Base-by-base conservation (phyloP, 768 basidiomycete species). In the Chalciporus sphaerocephalus region DNA sequence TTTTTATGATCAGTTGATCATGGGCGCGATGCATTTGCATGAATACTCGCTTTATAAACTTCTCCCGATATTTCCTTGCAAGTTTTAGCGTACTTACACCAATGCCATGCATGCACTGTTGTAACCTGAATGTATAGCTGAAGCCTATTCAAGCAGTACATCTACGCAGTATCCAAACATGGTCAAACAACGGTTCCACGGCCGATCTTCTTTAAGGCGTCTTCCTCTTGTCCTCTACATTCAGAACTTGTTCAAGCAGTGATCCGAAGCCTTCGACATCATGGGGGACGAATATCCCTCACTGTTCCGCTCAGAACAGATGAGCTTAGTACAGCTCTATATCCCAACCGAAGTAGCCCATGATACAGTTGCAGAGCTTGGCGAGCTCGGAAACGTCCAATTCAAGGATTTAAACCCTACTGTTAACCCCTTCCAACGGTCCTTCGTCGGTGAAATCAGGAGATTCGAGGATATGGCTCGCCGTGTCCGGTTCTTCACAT, bases 261-360 rank as follows among this genome's bases (percentile, higher is more conserved):
- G 23, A 16, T 46, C 38, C 28, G 12, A 38, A 20, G 44, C 39
- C 33, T 42, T 40, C 25, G 30, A 21, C 6, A 47, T 23, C 23
- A 91, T 89, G 87, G 75, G 78, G 57, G 84, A 84, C 69, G 82
- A 88, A 47, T 90, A 88, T 65, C 86, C 91, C 18, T 88, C 83
- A 57, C 67, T 88, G 70, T 83, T 92, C 74, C 88, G 91, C 47
- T 97, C 94, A 78, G 94, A 96, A 73, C 79, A 83, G 74, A 97
- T 97, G 94, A 95, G 92, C 76, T 74, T 94, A 71, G 88, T 95
- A 52, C 92, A 97, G 75, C 83, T 99, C 59, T 94, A 92, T 64
- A 87, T 97, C 56, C 96, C 95, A 35, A 87, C 89, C 30, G 96
- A 99, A 76, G 92, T 95, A 50, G 92, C 94, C 22, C 96, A 99